Evolutionary conservation across 192 early-diverging fungal species (phyloP).

Genomic region (Backusella luteola): DNA sequence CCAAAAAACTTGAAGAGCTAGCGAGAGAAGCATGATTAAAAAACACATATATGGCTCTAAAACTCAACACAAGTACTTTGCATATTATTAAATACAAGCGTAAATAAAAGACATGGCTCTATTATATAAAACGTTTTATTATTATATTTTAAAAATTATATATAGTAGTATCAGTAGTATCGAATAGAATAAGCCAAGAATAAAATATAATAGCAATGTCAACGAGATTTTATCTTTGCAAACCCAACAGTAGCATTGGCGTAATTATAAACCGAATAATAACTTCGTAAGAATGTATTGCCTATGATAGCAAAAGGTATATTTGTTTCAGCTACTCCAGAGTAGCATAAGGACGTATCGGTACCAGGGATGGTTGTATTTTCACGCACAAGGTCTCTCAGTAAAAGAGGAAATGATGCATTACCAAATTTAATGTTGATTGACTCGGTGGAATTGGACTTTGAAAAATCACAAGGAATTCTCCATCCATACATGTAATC

Average conservation of each 20-base stretch:
- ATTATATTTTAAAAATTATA: no score
- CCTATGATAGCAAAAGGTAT: conserved; percentile 31
- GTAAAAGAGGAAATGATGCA: conserved; percentile 24
- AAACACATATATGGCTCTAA: not conserved
- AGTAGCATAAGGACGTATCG: conserved; percentile 11
- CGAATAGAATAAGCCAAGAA: not conserved
- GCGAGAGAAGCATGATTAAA: not conserved
- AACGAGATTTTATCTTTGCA: conserved; percentile 23
- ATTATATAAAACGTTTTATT: no score
- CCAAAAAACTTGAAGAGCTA: not conserved
- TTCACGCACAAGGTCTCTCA: conserved; percentile 24
- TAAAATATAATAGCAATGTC: not conserved
- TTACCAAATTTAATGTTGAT: conserved; percentile 22
- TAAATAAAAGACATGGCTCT: not conserved
- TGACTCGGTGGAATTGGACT: not conserved
- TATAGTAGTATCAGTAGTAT: no score
- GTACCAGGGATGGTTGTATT: not conserved
- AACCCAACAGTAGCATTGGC: conserved; percentile 38
- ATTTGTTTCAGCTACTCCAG: conserved; percentile 25
- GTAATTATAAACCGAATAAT: conserved; percentile 48
- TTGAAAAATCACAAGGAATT: conserved; percentile 32
- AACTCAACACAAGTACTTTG: not conserved
- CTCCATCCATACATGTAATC: conserved; percentile 28
- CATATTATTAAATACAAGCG: not conserved
- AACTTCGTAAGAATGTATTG: conserved; percentile 48